Percentiles rank a stretch among this genome's conserved stretches.
Evolutionary conservation across 139 green algal genomes (phyloP).

Genomic region (Chlamydomonas asymmetrica): DNA sequence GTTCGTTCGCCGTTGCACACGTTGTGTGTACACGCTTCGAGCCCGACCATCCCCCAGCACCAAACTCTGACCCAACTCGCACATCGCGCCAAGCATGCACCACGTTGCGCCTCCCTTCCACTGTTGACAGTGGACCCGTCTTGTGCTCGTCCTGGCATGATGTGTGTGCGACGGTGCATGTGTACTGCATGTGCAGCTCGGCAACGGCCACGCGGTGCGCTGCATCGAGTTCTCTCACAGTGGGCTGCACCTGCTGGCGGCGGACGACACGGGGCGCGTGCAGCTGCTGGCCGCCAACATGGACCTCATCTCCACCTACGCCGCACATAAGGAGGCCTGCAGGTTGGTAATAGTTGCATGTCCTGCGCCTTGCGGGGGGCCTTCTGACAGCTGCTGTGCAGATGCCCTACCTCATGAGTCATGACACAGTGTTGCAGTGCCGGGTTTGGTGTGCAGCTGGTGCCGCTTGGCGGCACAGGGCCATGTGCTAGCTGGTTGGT

Average conservation of each 20-base stretch:
- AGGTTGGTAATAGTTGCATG: conserved; percentile 43
- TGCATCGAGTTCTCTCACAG: conserved; percentile 74
- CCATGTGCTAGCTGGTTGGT: no score
- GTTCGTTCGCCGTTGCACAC: no score
- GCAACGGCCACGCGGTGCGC: conserved; percentile 65
- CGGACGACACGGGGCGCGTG: conserved; percentile 72
- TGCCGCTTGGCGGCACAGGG: no score
- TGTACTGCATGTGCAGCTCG: conserved; percentile 51
- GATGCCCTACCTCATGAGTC: no score
- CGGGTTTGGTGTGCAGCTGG: not conserved
- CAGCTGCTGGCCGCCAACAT: not conserved
- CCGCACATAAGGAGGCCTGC: conserved; percentile 35
- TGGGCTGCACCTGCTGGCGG: conserved; percentile 78
- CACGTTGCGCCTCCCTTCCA: not conserved
- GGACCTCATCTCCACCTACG: not conserved
- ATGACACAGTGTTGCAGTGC: no score
- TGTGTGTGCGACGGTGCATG: not conserved
- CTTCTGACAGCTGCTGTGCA: not conserved
- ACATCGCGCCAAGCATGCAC: not conserved
- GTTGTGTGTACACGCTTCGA: not conserved
- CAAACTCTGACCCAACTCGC: not conserved
- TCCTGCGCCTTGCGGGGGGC: conserved; percentile 14
- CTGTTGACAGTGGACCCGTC: no score
- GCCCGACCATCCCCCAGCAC: not conserved
- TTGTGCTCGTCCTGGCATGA: no score